Evolutionary conservation across 331 rosid species (phyloP).

Genomic region (Rosa hybrid): DNA sequence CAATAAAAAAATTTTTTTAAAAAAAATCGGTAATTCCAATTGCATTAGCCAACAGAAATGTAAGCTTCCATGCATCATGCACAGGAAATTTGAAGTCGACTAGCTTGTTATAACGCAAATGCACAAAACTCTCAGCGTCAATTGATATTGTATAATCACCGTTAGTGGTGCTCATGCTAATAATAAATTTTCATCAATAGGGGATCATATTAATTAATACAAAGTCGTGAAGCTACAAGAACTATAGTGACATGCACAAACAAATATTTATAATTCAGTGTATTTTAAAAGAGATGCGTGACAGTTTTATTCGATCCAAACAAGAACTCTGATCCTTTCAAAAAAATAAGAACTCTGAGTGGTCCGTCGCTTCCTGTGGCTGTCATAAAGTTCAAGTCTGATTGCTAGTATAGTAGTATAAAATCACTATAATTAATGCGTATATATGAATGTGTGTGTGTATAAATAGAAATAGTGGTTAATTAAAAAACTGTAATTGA

Average conservation of each 20-base stretch:
- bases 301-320: neutral
- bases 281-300: neutral
- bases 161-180: neutral
- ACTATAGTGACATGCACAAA: neutral
- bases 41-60: neutral
- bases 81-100: constrained; percentile 9
- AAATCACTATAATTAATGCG: constrained; percentile 3
- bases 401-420: neutral
- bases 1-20: too few species aligned
- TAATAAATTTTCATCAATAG: neutral
- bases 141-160: neutral
- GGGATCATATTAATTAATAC: neutral
- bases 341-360: neutral
- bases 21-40: too few species aligned
- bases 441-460: neutral
- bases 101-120: constrained; percentile 7
- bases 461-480: neutral
- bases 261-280: neutral
- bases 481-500: neutral
- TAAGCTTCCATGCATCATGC: neutral
- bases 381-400: constrained; percentile 14
- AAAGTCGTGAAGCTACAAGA: neutral
- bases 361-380: constrained; percentile 7
- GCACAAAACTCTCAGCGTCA: constrained; percentile 5
- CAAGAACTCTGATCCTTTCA: neutral